A percentile compares a stretch with the other conserved stretches of the same genome.
Evolutionary conservation across 2,329 filamentous ascomycete genomes (phyloP).

Genomic region (Daldinia sp.): DNA sequence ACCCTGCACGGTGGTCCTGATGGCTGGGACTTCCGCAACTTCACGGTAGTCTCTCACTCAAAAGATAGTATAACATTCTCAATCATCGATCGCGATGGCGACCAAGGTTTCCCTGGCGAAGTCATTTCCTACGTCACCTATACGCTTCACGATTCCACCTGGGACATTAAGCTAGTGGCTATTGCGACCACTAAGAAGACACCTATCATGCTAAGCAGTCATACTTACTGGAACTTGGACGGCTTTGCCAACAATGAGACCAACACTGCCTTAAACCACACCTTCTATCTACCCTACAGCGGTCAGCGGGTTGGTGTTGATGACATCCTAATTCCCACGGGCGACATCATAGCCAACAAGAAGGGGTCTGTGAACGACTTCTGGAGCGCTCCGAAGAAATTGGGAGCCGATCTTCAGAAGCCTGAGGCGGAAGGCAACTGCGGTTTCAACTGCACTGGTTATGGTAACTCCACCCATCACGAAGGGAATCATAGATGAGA

Average conservation of each 20-base stretch:
- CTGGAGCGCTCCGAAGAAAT: conserved; percentile 81
- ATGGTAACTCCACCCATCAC: conserved; percentile 64
- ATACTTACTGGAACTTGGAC: conserved; percentile 86
- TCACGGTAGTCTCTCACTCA: conserved; percentile 75
- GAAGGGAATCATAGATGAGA: background rate
- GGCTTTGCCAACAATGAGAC: conserved; percentile 79
- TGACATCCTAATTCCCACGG: conserved; percentile 77
- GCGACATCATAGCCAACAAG: conserved; percentile 75
- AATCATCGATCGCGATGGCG: conserved; percentile 75
- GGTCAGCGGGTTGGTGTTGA: conserved; percentile 74
- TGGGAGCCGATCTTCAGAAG: conserved; percentile 73
- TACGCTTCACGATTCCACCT: conserved; percentile 69
- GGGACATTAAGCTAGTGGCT: conserved; percentile 78
- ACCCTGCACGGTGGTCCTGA: conserved; percentile 75
- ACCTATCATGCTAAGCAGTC: conserved; percentile 79
- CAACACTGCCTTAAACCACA: conserved; percentile 72
- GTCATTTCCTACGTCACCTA: conserved; percentile 80
- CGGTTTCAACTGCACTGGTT: conserved; percentile 82
- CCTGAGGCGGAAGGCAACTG: conserved; percentile 76
- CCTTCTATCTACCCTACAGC: conserved; percentile 75
- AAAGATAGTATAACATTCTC: conserved; percentile 76
- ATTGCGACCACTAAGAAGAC: conserved; percentile 77
- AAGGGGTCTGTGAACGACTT: conserved; percentile 78
- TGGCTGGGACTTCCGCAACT: conserved; percentile 82
- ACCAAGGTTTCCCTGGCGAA: conserved; percentile 81